phyloP scores from a whole-genome alignment of 164 flowering plant species.

The Vitis labrusca region DNA sequence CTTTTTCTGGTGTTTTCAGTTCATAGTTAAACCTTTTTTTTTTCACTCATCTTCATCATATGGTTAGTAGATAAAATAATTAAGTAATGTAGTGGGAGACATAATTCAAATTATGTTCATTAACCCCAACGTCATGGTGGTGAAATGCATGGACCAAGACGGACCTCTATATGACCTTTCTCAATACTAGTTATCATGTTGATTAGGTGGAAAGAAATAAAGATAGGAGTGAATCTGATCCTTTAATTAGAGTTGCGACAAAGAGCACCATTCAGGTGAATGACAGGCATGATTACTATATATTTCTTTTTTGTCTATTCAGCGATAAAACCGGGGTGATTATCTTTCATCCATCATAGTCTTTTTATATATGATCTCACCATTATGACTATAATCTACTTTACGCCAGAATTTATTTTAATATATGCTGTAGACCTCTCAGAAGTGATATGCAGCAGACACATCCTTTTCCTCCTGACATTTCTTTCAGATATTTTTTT shows the following conservation, averaged over 20 bases:
- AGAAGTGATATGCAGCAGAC: no score
- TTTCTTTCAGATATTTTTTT: no score
- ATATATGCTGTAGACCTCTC: no score
- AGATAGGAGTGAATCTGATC: not conserved
- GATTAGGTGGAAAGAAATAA: conserved; percentile 1
- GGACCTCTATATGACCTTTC: not conserved
- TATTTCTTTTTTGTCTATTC: conserved; percentile 8
- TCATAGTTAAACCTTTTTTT: no score
- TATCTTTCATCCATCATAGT: no score
- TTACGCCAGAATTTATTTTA: no score
- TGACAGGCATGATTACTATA: conserved; percentile 6
- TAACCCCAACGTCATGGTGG: conserved; percentile 1
- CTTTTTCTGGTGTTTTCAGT: no score
- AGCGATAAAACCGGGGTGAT: conserved; percentile 6
- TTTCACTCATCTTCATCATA: no score
- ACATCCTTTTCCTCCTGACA: no score
- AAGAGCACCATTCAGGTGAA: conserved; percentile 8
- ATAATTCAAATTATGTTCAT: not conserved
- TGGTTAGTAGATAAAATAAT: not conserved
- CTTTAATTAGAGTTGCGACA: not conserved
- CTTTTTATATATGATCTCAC: not conserved
- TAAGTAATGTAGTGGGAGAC: not conserved
- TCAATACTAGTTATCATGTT: not conserved
- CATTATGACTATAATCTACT: not conserved
- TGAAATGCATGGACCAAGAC: not conserved